Evolutionary conservation across 495 filamentous ascomycete species (phyloP).

Genomic region (Cetradonia linearis): DNA sequence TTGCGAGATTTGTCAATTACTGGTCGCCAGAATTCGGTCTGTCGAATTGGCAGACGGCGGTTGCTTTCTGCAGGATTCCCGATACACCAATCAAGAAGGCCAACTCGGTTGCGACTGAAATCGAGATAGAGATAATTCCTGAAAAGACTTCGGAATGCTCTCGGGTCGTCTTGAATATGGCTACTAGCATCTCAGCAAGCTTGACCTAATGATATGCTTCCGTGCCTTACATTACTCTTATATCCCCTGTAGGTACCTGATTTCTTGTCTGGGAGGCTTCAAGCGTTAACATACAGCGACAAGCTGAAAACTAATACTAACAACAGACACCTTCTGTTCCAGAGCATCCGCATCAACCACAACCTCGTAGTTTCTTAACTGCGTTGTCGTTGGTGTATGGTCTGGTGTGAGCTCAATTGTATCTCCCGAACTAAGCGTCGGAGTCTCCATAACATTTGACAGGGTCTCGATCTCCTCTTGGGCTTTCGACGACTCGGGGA

Average conservation of each 20-base stretch:
- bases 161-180: slow-evolving; percentile 15
- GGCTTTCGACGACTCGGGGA: not conserved
- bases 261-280: not conserved
- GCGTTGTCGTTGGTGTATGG: not conserved
- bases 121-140: slow-evolving; percentile 7
- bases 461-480: not conserved
- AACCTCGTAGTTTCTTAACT: not conserved
- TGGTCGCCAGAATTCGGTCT: slow-evolving; percentile 17
- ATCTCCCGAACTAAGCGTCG: not conserved
- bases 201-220: not conserved
- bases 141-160: slow-evolving; percentile 3
- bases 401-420: not conserved
- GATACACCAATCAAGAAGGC: slow-evolving; percentile 8
- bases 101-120: slow-evolving; percentile 8
- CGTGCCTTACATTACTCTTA: slow-evolving; percentile 17
- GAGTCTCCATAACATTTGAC: not conserved
- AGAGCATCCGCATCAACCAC: not conserved
- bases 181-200: slow-evolving; percentile 4
- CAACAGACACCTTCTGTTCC: not conserved
- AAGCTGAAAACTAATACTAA: not conserved
- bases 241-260: slow-evolving; percentile 18
- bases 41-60: slow-evolving; percentile 6
- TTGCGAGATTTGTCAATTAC: slow-evolving; percentile 3
- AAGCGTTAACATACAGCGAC: not conserved
- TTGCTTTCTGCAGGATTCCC: not conserved